Base-by-base conservation (phyloP, 108 stramenopile genomes). In the Nitzschia sp. region DNA sequence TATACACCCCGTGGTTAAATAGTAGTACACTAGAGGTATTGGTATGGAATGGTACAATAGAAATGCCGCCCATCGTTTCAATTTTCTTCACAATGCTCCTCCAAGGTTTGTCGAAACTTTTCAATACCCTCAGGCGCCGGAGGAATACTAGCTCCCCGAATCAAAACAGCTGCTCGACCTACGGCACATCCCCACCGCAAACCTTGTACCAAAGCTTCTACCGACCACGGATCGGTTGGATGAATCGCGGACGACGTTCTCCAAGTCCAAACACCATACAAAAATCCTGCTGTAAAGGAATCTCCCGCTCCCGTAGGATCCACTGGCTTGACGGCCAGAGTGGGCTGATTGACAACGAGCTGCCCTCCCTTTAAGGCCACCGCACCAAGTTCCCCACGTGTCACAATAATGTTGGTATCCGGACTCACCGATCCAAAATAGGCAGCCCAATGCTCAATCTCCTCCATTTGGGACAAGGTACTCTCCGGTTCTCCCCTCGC, bases 231-330 rank as follows among this genome's bases (percentile, higher is more conserved):
- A 22, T 57, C 66, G n/a, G 63, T 24, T n/a, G 48, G 17, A 20
- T 15, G 50, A 42, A 17, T 17, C 0, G n/a, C 9, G 3, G 39
- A 55, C 44, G 41, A 57, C 34, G 19, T 20, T 41, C 63, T 57
- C 63, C 78, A 69, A 19, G 41, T 48, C 74, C 75, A 80, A n/a
- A 83, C 56, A 8, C 88, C 91, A 67, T 82, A 64, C 19, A 92
- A 43, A 60, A 92, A 92, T 44, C 91, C 91, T 20, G 91, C 84
- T 8, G 84, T 75, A 64, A 92, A 92, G 5, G 88, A 76, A 79
- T 92, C 91, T 15, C 91, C 91, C 14, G 91, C 91, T 15, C 91
- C 91, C 40, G 91, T 92, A 8, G 88, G 86, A 75, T 92, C 91
- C 25, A 72, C 51, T 0, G 72, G 75, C 24, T 76, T 69, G 5